These are phyloP conservation scores for Corinectria fuckeliana DNA, from an alignment of 2,329 filamentous ascomycete genomes.

Conservation along the genomic window DNA sequence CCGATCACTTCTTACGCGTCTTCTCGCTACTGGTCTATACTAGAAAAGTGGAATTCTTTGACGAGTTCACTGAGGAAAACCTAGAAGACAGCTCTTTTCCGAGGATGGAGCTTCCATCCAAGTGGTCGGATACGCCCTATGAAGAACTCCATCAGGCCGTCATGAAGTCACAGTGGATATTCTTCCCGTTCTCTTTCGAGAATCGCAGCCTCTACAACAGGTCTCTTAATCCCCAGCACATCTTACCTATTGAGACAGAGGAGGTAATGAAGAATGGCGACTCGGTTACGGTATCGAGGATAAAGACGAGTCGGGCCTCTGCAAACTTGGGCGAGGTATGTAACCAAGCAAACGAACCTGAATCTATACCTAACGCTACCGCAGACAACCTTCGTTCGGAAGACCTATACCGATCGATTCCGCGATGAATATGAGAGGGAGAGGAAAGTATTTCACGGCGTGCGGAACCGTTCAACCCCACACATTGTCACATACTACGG, in stretches of 20 bases:
- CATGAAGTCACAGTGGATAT: conserved; percentile 2
- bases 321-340: not conserved
- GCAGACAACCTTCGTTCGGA: not conserved
- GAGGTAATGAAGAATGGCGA: not conserved
- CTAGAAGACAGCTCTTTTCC: not conserved
- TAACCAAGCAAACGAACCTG: not conserved
- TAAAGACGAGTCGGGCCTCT: not conserved
- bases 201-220: not conserved
- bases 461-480: not conserved
- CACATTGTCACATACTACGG: conserved; percentile 14
- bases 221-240: not conserved
- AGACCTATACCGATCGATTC: not conserved
- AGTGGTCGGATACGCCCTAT: not conserved
- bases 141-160: not conserved
- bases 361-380: not conserved
- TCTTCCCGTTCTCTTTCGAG: conserved; percentile 2
- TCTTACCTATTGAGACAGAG: conserved; percentile 1
- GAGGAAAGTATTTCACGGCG: not conserved
- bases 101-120: not conserved
- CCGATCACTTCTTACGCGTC: not conserved
- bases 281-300: not conserved
- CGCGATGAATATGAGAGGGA: conserved; percentile 13
- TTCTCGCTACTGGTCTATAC: conserved; percentile 14
- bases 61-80: not conserved
- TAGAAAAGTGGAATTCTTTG: not conserved